These are phyloP conservation scores for Saccharum spontaneum DNA, from an alignment of 176 grass and related monocot genomes.

Conservation along the genomic window DNA sequence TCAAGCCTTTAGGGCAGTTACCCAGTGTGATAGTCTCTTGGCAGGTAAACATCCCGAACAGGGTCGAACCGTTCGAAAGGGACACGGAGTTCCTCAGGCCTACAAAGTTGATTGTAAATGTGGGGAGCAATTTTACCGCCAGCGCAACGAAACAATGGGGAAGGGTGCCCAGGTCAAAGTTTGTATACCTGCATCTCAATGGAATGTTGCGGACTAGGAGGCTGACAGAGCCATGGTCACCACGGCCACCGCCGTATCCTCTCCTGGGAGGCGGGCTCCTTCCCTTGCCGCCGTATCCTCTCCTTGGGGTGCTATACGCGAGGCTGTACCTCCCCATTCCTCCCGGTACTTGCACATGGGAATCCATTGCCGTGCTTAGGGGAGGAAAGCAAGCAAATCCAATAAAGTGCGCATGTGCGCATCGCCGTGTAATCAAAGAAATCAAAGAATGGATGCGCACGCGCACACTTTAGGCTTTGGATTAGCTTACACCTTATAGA, in stretches of 20 bases:
- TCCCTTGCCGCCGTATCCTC: conserved; percentile 44
- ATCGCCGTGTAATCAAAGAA: background rate
- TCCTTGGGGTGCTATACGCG: conserved; percentile 61
- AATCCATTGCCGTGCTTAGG: background rate
- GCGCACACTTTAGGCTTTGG: no score
- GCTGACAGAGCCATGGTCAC: conserved; percentile 43
- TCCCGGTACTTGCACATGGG: background rate
- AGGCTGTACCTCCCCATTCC: conserved; percentile 79
- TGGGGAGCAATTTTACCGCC: background rate
- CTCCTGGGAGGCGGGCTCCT: conserved; percentile 38
- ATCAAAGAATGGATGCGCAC: background rate
- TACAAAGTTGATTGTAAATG: conserved; percentile 25
- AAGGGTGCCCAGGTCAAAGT: background rate
- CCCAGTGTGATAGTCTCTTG: conserved; percentile 71
- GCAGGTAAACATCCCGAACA: conserved; percentile 76
- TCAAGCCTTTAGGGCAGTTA: conserved; percentile 1
- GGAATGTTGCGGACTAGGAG: conserved; percentile 89
- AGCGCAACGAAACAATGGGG: background rate
- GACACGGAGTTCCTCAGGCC: conserved; percentile 53
- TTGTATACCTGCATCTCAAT: conserved; percentile 51
- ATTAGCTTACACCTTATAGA: no score
- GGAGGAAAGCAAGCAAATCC: background rate
- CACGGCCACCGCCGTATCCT: background rate
- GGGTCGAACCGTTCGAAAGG: conserved; percentile 76
- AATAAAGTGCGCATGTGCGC: background rate